Percentiles rank a stretch among this genome's conserved stretches.
These are phyloP conservation scores for Isatis lusitanica DNA, from an alignment of 441 rosid genomes.

Conservation along the genomic window DNA sequence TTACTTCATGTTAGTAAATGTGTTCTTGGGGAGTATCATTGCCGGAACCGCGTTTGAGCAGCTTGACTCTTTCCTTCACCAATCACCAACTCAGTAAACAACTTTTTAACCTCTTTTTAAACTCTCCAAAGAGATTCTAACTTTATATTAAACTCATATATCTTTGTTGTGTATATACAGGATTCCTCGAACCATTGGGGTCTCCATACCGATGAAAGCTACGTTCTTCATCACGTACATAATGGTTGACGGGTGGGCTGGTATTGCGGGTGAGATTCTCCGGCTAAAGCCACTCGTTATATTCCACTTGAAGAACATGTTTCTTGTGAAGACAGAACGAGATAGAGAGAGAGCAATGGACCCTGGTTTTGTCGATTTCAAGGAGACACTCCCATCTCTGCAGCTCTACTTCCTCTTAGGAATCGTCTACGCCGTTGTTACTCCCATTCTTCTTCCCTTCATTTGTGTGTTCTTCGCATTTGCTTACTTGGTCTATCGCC, in stretches of 20 bases:
- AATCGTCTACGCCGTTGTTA: constrained; percentile 84
- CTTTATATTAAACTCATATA: not conserved
- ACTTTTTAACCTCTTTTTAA: constrained; percentile 21
- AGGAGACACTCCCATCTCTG: constrained; percentile 86
- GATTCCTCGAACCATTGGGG: constrained; percentile 93
- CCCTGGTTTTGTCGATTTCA: constrained; percentile 80
- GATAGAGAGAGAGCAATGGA: constrained; percentile 85
- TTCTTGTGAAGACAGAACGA: constrained; percentile 84
- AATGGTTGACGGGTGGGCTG: constrained; percentile 99
- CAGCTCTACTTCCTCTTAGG: constrained; percentile 94
- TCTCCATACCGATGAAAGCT: constrained; percentile 96
- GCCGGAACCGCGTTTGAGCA: constrained; percentile 95
- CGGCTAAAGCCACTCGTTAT: constrained; percentile 78
- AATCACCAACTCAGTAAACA: constrained; percentile 81
- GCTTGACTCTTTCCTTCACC: constrained; percentile 81
- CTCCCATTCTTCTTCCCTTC: constrained; percentile 97
- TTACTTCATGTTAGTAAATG: constrained; percentile 93
- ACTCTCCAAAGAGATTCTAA: not conserved
- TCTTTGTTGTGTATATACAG: constrained; percentile 39
- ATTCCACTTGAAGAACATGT: constrained; percentile 87
- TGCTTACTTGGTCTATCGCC: constrained; percentile 91
- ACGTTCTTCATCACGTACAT: constrained; percentile 91
- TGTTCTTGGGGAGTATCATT: constrained; percentile 91
- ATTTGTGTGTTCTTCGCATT: constrained; percentile 82
- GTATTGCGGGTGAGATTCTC: constrained; percentile 89